These are phyloP conservation scores for Candida chauliodis DNA, from an alignment of 805 yeast species.

Conservation along the genomic window DNA sequence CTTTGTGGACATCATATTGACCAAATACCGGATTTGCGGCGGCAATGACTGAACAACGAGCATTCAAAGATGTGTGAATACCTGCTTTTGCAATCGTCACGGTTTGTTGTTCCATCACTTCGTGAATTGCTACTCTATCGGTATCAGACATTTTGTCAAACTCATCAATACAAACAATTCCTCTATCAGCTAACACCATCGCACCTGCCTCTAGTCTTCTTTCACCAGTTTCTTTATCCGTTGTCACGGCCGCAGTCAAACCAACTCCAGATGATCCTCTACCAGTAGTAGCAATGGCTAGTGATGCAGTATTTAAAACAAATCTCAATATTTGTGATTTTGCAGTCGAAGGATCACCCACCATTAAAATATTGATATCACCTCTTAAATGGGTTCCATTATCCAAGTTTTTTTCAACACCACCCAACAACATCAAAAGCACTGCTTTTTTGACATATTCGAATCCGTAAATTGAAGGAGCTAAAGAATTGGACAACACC, in stretches of 20 bases:
- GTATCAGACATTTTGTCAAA: conserved; percentile 97
- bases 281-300: conserved; percentile 98
- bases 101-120: conserved; percentile 99
- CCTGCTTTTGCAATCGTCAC: conserved; percentile 98
- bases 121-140: conserved; percentile 97
- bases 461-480: conserved; percentile 95
- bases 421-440: conserved; percentile 85
- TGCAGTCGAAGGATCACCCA: conserved; percentile 98
- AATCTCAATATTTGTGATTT: conserved; percentile 93
- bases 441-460: conserved; percentile 90
- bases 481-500: conserved; percentile 76
- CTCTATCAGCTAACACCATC: conserved; percentile 97
- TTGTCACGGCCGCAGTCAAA: conserved; percentile 96
- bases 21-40: conserved; percentile 98
- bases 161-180: conserved; percentile 97
- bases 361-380: conserved; percentile 93
- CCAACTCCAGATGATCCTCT: conserved; percentile 99
- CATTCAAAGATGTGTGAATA: conserved; percentile 92
- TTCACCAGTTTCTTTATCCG: conserved; percentile 96
- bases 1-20: conserved; percentile 92
- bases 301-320: conserved; percentile 88
- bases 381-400: conserved; percentile 98
- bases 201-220: conserved; percentile 98
- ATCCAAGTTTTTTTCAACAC: conserved; percentile 87
- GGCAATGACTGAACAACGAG: conserved; percentile 94